Percentiles rank a stretch among this genome's conserved stretches.
These are phyloP conservation scores for Dioscorea zingiberensis DNA, from an alignment of 106 monocot genomes.

Conservation along the genomic window DNA sequence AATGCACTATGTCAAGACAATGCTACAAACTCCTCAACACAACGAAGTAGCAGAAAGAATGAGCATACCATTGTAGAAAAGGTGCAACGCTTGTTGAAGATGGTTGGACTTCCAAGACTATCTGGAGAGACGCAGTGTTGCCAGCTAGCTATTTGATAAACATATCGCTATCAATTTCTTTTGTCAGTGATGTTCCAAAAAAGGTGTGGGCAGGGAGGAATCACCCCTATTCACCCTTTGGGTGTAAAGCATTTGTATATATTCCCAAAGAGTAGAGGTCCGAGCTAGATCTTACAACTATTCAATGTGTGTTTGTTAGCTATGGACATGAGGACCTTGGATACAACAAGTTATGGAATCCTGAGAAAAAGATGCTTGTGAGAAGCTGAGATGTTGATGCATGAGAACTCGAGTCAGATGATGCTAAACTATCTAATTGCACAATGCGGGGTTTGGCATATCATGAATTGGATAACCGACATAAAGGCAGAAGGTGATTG, in stretches of 20 bases:
- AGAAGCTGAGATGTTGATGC: no score
- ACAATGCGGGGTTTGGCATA: no score
- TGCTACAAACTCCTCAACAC: no score
- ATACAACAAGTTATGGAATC: background rate
- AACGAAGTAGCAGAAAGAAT: no score
- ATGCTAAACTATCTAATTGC: no score
- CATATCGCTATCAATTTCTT: background rate
- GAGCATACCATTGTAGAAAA: no score
- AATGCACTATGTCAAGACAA: no score
- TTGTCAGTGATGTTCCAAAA: background rate
- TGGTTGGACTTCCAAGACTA: background rate
- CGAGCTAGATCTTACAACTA: background rate
- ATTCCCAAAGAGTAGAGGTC: background rate
- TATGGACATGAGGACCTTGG: background rate
- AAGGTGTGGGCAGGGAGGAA: background rate
- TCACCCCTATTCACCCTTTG: background rate
- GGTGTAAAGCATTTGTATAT: background rate
- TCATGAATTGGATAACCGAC: no score
- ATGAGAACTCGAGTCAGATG: no score
- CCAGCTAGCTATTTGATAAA: constrained; percentile 3
- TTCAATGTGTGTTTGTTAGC: no score
- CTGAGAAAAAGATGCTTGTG: background rate
- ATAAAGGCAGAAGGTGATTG: no score
- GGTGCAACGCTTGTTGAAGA: background rate
- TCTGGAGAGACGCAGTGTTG: background rate